Evolutionary conservation across 768 basidiomycete genomes (phyloP).

Genomic region (Albatrellus ellisii): DNA sequence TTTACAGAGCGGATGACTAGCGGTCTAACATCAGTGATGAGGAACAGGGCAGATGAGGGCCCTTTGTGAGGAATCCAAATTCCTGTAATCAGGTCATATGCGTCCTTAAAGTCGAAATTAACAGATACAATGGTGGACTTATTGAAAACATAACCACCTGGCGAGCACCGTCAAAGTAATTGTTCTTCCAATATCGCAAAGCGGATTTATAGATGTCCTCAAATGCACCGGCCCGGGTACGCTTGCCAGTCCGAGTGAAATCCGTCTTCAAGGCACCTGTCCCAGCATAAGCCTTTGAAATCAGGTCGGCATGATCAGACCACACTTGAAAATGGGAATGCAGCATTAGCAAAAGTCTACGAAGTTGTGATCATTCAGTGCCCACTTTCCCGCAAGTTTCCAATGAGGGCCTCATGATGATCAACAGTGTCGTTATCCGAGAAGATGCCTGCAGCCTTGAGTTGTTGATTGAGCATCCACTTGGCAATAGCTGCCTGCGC

Average conservation of each 20-base stretch:
- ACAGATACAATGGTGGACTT: neutral
- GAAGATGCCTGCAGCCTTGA: constrained; percentile 64
- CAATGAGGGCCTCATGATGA: constrained; percentile 66
- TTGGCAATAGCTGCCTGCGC: constrained; percentile 87
- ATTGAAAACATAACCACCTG: constrained; percentile 34
- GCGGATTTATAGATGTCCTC: constrained; percentile 82
- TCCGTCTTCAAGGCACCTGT: constrained; percentile 95
- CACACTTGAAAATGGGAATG: constrained; percentile 51
- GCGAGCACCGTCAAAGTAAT: constrained; percentile 88
- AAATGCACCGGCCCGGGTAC: constrained; percentile 66
- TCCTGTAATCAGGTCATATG: constrained; percentile 89
- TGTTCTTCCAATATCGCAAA: constrained; percentile 87
- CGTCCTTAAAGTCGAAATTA: constrained; percentile 45
- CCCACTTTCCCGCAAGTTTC: constrained; percentile 82
- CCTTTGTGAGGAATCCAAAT: constrained; percentile 77
- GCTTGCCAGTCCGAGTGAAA: constrained; percentile 86
- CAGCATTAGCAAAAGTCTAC: constrained; percentile 2
- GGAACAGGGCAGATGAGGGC: constrained; percentile 52
- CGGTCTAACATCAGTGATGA: constrained; percentile 73
- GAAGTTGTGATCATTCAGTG: constrained; percentile 3
- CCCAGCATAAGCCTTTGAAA: constrained; percentile 85
- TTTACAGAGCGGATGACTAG: constrained; percentile 71
- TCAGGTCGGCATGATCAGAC: constrained; percentile 91
- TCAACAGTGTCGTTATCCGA: constrained; percentile 62
- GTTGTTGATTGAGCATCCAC: constrained; percentile 68